Evolutionary conservation across 306 rosid genomes (phyloP).

Genomic region (Albizia julibrissin): DNA sequence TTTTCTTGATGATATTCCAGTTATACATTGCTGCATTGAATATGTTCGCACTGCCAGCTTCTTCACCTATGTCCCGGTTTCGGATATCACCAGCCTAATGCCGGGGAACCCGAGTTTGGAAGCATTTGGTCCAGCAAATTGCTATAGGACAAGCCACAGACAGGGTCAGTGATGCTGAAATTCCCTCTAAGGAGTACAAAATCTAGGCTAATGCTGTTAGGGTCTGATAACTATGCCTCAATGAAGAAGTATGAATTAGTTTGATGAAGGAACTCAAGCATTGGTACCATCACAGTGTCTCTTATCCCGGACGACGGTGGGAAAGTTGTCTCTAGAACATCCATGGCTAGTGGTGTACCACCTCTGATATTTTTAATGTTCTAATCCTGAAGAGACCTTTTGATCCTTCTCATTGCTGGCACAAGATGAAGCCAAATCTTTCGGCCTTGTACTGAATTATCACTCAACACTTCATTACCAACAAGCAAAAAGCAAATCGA

Average conservation of each 20-base stretch:
- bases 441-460: constrained; percentile 48
- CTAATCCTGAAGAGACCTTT: constrained; percentile 46
- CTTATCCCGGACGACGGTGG: constrained; percentile 65
- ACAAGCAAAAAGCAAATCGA: constrained; percentile 64
- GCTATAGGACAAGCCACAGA: constrained; percentile 55
- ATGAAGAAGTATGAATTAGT: constrained; percentile 75
- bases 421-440: constrained; percentile 67
- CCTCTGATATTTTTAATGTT: constrained; percentile 54
- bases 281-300: constrained; percentile 49
- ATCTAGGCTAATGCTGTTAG: constrained; percentile 54
- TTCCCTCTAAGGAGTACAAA: constrained; percentile 55
- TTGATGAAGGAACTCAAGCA: constrained; percentile 59
- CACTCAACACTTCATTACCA: constrained; percentile 78
- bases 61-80: constrained; percentile 62
- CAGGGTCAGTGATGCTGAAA: constrained; percentile 39
- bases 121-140: constrained; percentile 90
- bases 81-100: constrained; percentile 57
- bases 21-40: constrained; percentile 70
- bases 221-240: constrained; percentile 67
- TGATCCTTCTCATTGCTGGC: constrained; percentile 67
- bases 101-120: constrained; percentile 60
- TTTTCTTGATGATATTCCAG: constrained; percentile 54
- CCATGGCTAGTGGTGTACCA: constrained; percentile 86
- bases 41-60: constrained; percentile 52
- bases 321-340: constrained; percentile 54